phyloP scores from a whole-genome alignment of 2,329 filamentous ascomycete species.

The Clarireedia monteithiana region DNA sequence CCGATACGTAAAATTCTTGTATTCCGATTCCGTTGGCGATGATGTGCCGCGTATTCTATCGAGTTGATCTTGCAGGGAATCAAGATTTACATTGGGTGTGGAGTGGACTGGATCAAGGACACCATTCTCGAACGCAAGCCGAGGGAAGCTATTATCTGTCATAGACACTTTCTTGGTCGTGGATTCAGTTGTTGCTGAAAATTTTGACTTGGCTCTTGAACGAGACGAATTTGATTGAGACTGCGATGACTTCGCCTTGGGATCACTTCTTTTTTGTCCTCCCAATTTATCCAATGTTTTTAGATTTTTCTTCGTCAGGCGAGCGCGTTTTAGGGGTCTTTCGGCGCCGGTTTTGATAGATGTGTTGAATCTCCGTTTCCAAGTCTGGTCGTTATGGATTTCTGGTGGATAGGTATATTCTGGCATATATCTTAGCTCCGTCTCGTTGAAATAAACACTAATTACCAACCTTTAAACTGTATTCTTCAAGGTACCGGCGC shows the following conservation, averaged over 20 bases:
- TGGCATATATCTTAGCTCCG: too few relatives aligned
- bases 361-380: slow-evolving; percentile 60
- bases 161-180: not conserved
- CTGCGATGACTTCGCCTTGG: too few relatives aligned
- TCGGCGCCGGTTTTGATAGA: not conserved
- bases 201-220: not conserved
- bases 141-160: slow-evolving; percentile 2
- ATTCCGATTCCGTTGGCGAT: slow-evolving; percentile 11
- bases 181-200: not conserved
- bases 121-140: slow-evolving; percentile 3
- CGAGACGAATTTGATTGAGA: too few relatives aligned
- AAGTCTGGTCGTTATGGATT: slow-evolving; percentile 44
- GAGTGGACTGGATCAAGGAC: slow-evolving; percentile 5
- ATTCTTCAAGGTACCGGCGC: too few relatives aligned
- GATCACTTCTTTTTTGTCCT: not conserved
- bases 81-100: slow-evolving; percentile 6
- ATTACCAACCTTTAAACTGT: too few relatives aligned
- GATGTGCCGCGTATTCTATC: slow-evolving; percentile 2
- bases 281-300: not conserved
- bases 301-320: not conserved
- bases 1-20: not conserved
- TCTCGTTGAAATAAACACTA: too few relatives aligned
- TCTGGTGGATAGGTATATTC: slow-evolving; percentile 36
- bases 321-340: not conserved
- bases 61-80: not conserved